Base-by-base conservation (phyloP, 2,329 filamentous ascomycete genomes). In the Amesomyces nigricolor region DNA sequence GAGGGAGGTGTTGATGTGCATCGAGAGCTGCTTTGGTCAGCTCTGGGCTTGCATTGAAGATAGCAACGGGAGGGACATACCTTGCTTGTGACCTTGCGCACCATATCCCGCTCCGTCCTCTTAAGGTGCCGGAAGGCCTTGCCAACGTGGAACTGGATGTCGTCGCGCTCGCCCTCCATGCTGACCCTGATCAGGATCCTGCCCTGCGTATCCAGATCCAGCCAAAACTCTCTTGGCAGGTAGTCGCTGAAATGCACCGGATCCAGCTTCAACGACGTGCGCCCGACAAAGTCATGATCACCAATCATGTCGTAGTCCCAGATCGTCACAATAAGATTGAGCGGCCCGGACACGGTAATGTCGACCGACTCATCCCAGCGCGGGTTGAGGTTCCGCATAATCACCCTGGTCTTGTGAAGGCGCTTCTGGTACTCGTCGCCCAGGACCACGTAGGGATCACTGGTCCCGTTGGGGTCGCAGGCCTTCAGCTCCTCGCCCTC, bases 251-350 rank as follows among this genome's bases (percentile, higher is more conserved):
- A 99, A 73, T 96, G 91, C 39, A 89, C 81, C n/a, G 94, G 94
- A 65, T 99, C 94, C n/a, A 99, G 78, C 72, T 99, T 99, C 61
- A 99, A 78, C 17, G 91, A 95, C n/a, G 94, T 97, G 59, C 94
- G 84, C 26, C 94, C 94, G 37, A 97, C 90, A 68, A 95, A 97
- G 67, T 99, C 94, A 68, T 99, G 94, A 67, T 97, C 94, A 52
- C 94, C 94, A 64, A 99, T 86, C 13, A 90, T 91, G 73, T 99
- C 94, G 79, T 94, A 95, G 72, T 99, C 94, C 94, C 94, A 99
- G 42, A 97, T 88, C 0, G 94, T 99, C 32, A 92, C 91, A 66
- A 97, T 95, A 62, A 99, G 84, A 65, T 97, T 96, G 56, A 99
- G 80, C 10, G 94, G 85, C 0, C 91, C 90, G 60, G 88, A 87